Base-by-base conservation (phyloP, 1,139 yeast genomes). In the Yamadazyma kanchanaburiensis region DNA sequence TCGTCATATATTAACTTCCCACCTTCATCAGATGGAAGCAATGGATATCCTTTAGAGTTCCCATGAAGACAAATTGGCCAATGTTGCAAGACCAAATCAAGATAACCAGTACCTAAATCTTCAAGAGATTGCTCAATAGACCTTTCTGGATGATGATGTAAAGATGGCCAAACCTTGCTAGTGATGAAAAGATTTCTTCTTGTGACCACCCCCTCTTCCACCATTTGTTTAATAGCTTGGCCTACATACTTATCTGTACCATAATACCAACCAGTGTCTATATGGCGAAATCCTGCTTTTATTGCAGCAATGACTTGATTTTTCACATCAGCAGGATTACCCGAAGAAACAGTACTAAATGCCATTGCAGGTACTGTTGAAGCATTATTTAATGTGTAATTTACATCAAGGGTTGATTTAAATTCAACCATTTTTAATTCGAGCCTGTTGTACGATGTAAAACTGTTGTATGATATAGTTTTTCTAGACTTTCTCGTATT, bases 131-230 rank as follows among this genome's bases (percentile, higher is more conserved):
- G 34, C 22, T 64, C 63, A 24, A 64, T 48, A 2, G 70, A 62
- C 33, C 53, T 55, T 35, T 60, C 69, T 3, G 69, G 69, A 31
- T 42, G 55, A 30, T 60, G 60, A 38, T 54, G 55, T 31, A 46
- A 56, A 9, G 67, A 59, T 4, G 68, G 59, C 82, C 83, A 77
- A 4, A 77, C 79, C 46, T 77, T 77, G 4, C 81, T 71, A 5
- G 83, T 77, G 40, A 77, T 62, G 45, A 75, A 77, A 8, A 77
- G 35, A 23, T 77, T 83, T 38, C 74, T 78, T 38, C 84, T 64
- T 38, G 64, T 74, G 14, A 71, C 58, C 9, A 58, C 58, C 23
- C 70, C 70, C 33, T 64, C 68, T 3, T 55, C 67, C 38, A 74
- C 60, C 30, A 69, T 50, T 39, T 70, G 72, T 41, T 66, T 59